Evolutionary conservation across 2,329 filamentous ascomycete species (phyloP).

Genomic region (Coleophoma crateriformis): DNA sequence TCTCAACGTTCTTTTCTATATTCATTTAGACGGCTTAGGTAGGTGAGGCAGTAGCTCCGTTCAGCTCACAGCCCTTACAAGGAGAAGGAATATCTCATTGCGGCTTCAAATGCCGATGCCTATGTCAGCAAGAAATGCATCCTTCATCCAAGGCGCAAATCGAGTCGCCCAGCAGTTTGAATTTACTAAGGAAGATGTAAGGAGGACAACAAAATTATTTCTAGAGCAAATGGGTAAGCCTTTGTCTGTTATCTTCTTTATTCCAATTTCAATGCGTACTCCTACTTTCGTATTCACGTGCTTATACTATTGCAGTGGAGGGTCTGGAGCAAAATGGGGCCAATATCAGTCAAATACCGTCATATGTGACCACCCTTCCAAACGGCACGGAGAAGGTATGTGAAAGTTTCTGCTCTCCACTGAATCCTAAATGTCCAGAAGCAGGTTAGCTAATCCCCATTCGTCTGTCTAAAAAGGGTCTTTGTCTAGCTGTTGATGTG

Average conservation of each 20-base stretch:
- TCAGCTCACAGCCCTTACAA: too few species aligned
- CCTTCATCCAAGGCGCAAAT: background rate
- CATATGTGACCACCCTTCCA: slow-evolving; percentile 87
- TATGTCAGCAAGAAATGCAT: too few species aligned
- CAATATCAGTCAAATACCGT: slow-evolving; percentile 88
- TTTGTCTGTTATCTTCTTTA: too few species aligned
- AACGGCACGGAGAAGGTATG: slow-evolving; percentile 90
- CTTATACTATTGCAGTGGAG: slow-evolving; percentile 49
- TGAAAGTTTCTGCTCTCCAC: slow-evolving; percentile 2
- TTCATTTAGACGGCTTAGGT: too few species aligned
- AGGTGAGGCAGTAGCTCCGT: too few species aligned
- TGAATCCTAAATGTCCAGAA: background rate
- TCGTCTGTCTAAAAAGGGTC: slow-evolving; percentile 41
- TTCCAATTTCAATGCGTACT: slow-evolving; percentile 23
- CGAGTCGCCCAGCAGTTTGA: slow-evolving; percentile 50
- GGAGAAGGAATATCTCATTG: too few species aligned
- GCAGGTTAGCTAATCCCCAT: background rate
- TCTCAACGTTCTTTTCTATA: too few species aligned
- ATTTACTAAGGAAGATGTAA: slow-evolving; percentile 70
- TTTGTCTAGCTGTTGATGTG: slow-evolving; percentile 90
- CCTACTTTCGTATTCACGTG: background rate
- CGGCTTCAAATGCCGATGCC: too few species aligned
- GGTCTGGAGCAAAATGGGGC: slow-evolving; percentile 71
- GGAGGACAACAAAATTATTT: slow-evolving; percentile 77
- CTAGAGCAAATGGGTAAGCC: slow-evolving; percentile 68